These are phyloP conservation scores for Capronia americana DNA, from an alignment of 2,329 filamentous ascomycete species.

Conservation along the genomic window DNA sequence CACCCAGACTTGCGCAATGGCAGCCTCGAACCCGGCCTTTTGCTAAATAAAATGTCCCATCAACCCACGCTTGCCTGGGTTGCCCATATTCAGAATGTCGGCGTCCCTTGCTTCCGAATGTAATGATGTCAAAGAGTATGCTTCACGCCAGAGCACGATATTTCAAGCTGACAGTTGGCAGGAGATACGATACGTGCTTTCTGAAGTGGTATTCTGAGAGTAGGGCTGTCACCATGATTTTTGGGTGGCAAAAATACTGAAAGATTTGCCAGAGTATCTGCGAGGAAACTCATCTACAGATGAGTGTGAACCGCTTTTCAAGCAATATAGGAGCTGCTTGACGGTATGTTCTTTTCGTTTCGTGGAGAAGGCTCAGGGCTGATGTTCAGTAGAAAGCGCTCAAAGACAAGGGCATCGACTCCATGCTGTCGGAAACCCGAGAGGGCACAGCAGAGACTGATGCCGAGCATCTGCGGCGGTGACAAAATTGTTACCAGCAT, in stretches of 20 bases:
- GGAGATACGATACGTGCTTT: conserved; percentile 95
- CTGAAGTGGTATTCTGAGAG: conserved; percentile 99
- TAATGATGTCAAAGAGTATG: conserved; percentile 93
- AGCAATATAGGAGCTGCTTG: conserved; percentile 85
- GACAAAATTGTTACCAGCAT: conserved; percentile 5
- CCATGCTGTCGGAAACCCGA: conserved; percentile 86
- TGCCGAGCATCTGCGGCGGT: conserved; percentile 64
- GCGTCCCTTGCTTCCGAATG: conserved; percentile 93
- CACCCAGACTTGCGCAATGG: not conserved
- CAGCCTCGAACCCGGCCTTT: not conserved
- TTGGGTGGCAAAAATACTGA: conserved; percentile 23
- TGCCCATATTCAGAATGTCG: conserved; percentile 63
- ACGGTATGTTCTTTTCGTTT: conserved; percentile 62
- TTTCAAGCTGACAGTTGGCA: conserved; percentile 48
- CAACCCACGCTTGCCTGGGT: not conserved
- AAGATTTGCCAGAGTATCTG: conserved; percentile 74
- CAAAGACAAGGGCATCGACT: conserved; percentile 89
- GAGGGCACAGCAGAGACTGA: conserved; percentile 91
- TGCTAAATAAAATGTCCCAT: not conserved
- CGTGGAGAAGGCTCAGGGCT: not conserved
- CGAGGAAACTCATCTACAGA: conserved; percentile 81
- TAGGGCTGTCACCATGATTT: conserved; percentile 54
- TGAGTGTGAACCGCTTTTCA: conserved; percentile 86
- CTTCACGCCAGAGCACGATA: conserved; percentile 19
- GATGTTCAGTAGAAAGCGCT: conserved; percentile 71